These are phyloP conservation scores for Mycosphaerelloides madeirae DNA, from an alignment of 2,329 filamentous ascomycete species.

Conservation along the genomic window DNA sequence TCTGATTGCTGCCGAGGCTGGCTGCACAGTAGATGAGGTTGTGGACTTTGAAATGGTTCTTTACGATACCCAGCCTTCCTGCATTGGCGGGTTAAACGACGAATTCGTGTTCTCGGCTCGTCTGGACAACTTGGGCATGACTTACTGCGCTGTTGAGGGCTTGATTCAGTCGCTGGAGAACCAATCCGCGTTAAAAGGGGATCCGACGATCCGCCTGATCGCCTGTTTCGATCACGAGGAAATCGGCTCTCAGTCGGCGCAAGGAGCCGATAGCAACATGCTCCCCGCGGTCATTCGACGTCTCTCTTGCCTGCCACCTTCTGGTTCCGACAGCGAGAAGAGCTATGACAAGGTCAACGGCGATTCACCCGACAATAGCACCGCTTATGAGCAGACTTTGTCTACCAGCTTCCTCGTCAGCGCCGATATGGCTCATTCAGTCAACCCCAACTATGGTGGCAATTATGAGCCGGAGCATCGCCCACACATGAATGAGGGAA, in stretches of 20 bases:
- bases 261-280: slow-evolving; percentile 89
- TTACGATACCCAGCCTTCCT: slow-evolving; percentile 90
- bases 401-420: slow-evolving; percentile 89
- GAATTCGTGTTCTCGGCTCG: slow-evolving; percentile 96
- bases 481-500: slow-evolving; percentile 93
- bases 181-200: slow-evolving; percentile 62
- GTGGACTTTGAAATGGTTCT: slow-evolving; percentile 95
- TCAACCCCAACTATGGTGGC: slow-evolving; percentile 87
- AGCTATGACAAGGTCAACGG: slow-evolving; percentile 60
- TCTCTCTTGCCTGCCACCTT: slow-evolving; percentile 70
- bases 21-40: slow-evolving; percentile 64
- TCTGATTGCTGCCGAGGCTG: slow-evolving; percentile 75
- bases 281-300: slow-evolving; percentile 82
- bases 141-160: slow-evolving; percentile 83
- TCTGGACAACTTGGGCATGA: slow-evolving; percentile 94
- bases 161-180: slow-evolving; percentile 72
- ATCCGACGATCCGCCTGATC: slow-evolving; percentile 81
- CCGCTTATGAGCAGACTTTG: slow-evolving; percentile 89
- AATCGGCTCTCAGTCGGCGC: slow-evolving; percentile 85
- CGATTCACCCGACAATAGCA: slow-evolving; percentile 57
- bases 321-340: slow-evolving; percentile 53
- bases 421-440: slow-evolving; percentile 94
- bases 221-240: slow-evolving; percentile 98
- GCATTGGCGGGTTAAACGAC: slow-evolving; percentile 81
- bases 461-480: slow-evolving; percentile 92